Evolutionary conservation across 1,284 basidiomycete genomes (phyloP).

Genomic region (Takashimella koratensis): DNA sequence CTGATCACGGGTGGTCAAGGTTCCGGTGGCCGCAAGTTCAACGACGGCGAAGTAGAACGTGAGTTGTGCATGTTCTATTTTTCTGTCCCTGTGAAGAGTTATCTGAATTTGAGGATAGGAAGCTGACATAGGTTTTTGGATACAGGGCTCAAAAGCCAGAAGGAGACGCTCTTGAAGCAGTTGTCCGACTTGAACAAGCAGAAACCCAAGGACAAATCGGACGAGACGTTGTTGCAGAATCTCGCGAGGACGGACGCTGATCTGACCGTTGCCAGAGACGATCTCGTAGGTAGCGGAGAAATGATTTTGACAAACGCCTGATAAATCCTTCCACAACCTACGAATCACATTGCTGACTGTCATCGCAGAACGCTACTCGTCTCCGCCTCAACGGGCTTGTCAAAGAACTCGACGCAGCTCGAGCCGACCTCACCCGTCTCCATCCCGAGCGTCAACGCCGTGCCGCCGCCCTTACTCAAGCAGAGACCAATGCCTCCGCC

Average conservation of each 20-base stretch:
- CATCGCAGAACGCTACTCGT: slow-evolving; percentile 24
- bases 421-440: slow-evolving; percentile 64
- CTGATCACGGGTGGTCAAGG: slow-evolving; percentile 93
- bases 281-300: slow-evolving; percentile 59
- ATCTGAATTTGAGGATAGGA: too few species aligned
- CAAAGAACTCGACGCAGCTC: slow-evolving; percentile 67
- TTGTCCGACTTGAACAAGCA: slow-evolving; percentile 75
- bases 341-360: background rate
- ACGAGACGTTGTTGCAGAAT: slow-evolving; percentile 72
- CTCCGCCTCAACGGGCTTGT: slow-evolving; percentile 33
- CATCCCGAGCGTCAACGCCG: slow-evolving; percentile 65
- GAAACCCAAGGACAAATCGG: slow-evolving; percentile 74
- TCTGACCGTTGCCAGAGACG: slow-evolving; percentile 69
- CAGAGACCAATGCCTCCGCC: slow-evolving; percentile 58
- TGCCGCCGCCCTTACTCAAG: slow-evolving; percentile 52
- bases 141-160: slow-evolving; percentile 64
- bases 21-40: slow-evolving; percentile 76
- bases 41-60: slow-evolving; percentile 89
- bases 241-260: slow-evolving; percentile 75
- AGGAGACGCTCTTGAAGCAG: slow-evolving; percentile 73
- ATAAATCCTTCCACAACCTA: too few species aligned
- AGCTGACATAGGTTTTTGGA: too few species aligned
- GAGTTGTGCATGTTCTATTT: slow-evolving; percentile 10
- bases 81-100: too few species aligned
- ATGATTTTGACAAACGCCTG: background rate